Conservation (phyloP, 2,329 filamentous ascomycete species). For the Metarhizium album region DNA sequence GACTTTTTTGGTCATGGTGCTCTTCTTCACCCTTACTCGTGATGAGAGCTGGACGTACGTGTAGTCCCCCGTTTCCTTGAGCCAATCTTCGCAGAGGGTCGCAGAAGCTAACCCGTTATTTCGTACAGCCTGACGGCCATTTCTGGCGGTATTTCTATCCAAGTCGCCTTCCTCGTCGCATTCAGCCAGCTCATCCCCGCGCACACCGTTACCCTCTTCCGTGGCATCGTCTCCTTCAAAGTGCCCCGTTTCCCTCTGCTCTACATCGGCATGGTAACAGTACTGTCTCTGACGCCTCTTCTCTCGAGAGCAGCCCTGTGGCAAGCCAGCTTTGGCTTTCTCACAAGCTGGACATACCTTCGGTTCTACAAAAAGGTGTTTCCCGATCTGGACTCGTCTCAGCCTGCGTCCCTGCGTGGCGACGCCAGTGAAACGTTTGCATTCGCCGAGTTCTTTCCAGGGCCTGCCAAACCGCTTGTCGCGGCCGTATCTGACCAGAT, state of each 20-base stretch:
- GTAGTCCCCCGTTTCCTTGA: not conserved
- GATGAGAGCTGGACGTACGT: constrained; percentile 60
- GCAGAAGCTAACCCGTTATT: not conserved
- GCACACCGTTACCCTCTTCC: constrained; percentile 90
- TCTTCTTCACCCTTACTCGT: constrained; percentile 61
- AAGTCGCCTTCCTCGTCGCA: constrained; percentile 88
- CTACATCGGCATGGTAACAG: constrained; percentile 63
- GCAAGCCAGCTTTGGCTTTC: constrained; percentile 68
- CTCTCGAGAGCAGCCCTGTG: constrained; percentile 64
- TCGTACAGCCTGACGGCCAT: constrained; percentile 60
- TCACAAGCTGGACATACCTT: constrained; percentile 89
- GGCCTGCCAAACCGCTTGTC: constrained; percentile 67
- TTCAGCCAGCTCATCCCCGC: constrained; percentile 97
- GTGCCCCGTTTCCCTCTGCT: constrained; percentile 63
- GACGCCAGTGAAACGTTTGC: constrained; percentile 95
- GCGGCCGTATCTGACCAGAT: constrained; percentile 61
- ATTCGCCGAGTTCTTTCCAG: constrained; percentile 92
- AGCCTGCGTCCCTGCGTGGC: constrained; percentile 58
- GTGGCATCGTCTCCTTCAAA: constrained; percentile 77
- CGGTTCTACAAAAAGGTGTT: constrained; percentile 82
- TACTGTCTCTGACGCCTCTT: constrained; percentile 46
- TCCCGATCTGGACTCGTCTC: constrained; percentile 54
- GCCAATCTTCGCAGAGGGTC: not conserved
- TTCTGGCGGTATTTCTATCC: constrained; percentile 78
- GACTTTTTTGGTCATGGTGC: constrained; percentile 60